A percentile compares a stretch with the other conserved stretches of the same genome.
Evolutionary conservation across 495 filamentous ascomycete species (phyloP).

Genomic region (Penicillium coffeae): DNA sequence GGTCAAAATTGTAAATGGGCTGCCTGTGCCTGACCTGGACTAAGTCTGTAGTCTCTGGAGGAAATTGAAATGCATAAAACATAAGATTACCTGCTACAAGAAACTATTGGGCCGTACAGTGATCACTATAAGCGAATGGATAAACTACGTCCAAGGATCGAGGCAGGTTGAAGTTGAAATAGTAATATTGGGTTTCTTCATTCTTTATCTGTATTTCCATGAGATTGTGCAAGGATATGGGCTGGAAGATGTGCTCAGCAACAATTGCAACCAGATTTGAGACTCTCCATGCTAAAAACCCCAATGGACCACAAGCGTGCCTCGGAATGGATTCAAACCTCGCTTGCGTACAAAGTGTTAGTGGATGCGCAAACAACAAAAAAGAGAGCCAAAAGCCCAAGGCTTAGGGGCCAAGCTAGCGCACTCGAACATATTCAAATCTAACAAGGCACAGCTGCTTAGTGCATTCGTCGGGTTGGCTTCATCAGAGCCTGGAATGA

Average conservation of each 20-base stretch:
- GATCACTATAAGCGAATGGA: too few relatives aligned
- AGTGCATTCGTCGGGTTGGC: conserved; percentile 44
- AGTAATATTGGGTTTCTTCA: conserved; percentile 17
- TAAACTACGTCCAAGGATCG: too few relatives aligned
- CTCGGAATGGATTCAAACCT: not conserved
- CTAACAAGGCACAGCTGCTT: conserved; percentile 3
- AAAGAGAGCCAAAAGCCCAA: not conserved
- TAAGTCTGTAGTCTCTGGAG: conserved; percentile 19
- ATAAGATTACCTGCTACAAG: too few relatives aligned
- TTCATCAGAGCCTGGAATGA: conserved; percentile 79
- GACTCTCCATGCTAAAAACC: not conserved
- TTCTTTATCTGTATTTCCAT: conserved; percentile 27
- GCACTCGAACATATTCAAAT: not conserved
- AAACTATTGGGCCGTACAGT: too few relatives aligned
- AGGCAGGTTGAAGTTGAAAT: too few relatives aligned
- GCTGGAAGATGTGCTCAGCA: conserved; percentile 1
- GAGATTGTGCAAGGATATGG: conserved; percentile 7
- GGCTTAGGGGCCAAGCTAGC: not conserved
- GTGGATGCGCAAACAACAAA: not conserved
- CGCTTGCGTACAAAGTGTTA: not conserved
- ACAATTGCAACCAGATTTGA: conserved; percentile 4
- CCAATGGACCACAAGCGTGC: not conserved
- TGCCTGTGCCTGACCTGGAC: conserved; percentile 77
- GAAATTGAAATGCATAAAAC: not conserved
- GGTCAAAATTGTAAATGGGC: conserved; percentile 73